Evolutionary conservation across 2,329 filamentous ascomycete genomes (phyloP).

Genomic region (Arachnopeziza araneosa): DNA sequence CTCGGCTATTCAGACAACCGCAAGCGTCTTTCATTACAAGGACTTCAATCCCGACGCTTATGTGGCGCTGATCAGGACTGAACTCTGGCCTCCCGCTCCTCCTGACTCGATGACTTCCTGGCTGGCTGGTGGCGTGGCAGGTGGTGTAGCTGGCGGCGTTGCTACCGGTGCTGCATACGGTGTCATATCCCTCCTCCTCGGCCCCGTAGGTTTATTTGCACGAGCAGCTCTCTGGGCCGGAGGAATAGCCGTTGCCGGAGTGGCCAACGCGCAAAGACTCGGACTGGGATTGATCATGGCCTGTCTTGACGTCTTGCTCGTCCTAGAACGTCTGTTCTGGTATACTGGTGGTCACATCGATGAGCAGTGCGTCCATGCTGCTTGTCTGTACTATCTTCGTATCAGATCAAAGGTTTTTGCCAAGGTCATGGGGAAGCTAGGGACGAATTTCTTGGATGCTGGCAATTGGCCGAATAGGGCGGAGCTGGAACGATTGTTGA

Average conservation of each 20-base stretch:
- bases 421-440: background rate
- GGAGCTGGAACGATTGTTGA: conserved; percentile 1
- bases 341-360: background rate
- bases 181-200: background rate
- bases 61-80: background rate
- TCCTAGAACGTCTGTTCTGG: background rate
- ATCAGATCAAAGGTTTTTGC: conserved; percentile 1
- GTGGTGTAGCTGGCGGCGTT: background rate
- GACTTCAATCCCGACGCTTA: conserved; percentile 1
- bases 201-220: background rate
- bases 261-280: background rate
- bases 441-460: background rate
- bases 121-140: background rate
- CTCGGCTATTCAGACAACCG: conserved; percentile 1
- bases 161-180: conserved; percentile 1
- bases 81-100: conserved; percentile 1
- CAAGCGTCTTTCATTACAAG: conserved; percentile 1
- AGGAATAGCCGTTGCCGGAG: background rate
- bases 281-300: conserved; percentile 1
- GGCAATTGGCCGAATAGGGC: conserved; percentile 2
- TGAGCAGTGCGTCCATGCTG: conserved; percentile 2
- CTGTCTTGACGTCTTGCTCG: conserved; percentile 1
- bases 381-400: conserved; percentile 4
- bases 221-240: background rate
- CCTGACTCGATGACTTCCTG: background rate